Conservation (phyloP, 139 green algal genomes). For the Coccomyxa sp. region DNA sequence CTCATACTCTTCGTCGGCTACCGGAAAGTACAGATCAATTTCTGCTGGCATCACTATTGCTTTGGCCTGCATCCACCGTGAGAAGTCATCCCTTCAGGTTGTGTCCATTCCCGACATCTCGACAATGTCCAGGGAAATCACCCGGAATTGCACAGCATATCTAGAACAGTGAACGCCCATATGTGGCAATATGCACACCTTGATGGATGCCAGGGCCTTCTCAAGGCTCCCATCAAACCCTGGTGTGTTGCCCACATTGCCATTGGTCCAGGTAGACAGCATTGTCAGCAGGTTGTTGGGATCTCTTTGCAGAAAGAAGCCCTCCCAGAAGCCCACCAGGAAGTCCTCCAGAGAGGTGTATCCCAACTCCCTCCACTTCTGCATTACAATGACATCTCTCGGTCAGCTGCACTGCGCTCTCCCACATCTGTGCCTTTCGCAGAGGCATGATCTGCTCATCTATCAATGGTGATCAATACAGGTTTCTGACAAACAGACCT, state of each 20-base stretch:
- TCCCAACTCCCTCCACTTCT: slow-evolving; percentile 9
- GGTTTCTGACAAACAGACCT: not conserved
- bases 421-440: too few species aligned
- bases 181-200: not conserved
- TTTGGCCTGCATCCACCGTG: not conserved
- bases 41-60: slow-evolving; percentile 9
- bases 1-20: slow-evolving; percentile 13
- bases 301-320: slow-evolving; percentile 2
- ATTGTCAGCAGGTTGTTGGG: slow-evolving; percentile 9
- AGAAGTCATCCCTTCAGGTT: too few species aligned
- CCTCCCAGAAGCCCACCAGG: slow-evolving; percentile 12
- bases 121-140: too few species aligned
- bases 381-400: not conserved
- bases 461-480: too few species aligned
- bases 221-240: slow-evolving; percentile 5
- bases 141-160: too few species aligned
- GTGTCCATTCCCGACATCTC: too few species aligned
- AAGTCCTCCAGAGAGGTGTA: slow-evolving; percentile 10
- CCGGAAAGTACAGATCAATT: slow-evolving; percentile 11
- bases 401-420: too few species aligned
- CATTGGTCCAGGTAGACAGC: slow-evolving; percentile 11
- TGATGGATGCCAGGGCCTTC: slow-evolving; percentile 9
- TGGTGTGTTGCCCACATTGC: slow-evolving; percentile 1
- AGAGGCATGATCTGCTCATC: too few species aligned
- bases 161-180: too few species aligned